Evolutionary conservation across 2,329 filamentous ascomycete genomes (phyloP), one percentile per base, ranked within the genome.

Genomic region (Diaporthe caulivora): DNA sequence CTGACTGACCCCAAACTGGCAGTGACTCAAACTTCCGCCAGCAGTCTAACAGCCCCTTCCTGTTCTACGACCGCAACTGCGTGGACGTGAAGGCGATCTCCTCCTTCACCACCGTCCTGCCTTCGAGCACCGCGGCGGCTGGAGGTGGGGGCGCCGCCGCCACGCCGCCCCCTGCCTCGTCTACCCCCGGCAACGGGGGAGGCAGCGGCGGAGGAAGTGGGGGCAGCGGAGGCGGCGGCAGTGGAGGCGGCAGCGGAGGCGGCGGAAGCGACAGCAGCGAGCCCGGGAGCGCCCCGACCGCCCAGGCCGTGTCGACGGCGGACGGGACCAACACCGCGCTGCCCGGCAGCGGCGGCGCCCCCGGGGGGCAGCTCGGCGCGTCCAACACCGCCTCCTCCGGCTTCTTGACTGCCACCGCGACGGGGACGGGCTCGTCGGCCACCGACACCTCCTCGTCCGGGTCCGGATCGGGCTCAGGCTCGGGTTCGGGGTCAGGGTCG

Each of bases 41-140:
- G 17, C 73, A 75, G 40, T 29, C 65, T n/a, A 60, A 71, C 44
- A 73, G 71, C 51, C 73, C 73, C 3, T 75, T 57, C 42, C 60
- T 75, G 15, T 75, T 75, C 54, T 75, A 73, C 60, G 73, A 75
- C 67, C 73, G 73, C 58, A 51, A 73, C 71, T 75, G 73, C 34
- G 37, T 57, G n/a, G 15, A 55, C 9, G 58, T 75, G 26, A 47
- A 75, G 60, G 42, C 71, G 10, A 64, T 68, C 11, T 75, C 74
- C 6, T 71, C 60, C 60, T 75, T 75, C 60, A 65, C 53, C 11
- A 73, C 73, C 18, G 4, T 15, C 6, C 65, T 73, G 29, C 65
- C 73, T 0, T 3, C 58, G 15, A 54, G 65, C 15, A 60, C 73
- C 24, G 57, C 71, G 13, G 10, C 42, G 13, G 64, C 31, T 7